phyloP scores from a whole-genome alignment of 2,329 filamentous ascomycete species.

The Sordariomycetes sp. region DNA sequence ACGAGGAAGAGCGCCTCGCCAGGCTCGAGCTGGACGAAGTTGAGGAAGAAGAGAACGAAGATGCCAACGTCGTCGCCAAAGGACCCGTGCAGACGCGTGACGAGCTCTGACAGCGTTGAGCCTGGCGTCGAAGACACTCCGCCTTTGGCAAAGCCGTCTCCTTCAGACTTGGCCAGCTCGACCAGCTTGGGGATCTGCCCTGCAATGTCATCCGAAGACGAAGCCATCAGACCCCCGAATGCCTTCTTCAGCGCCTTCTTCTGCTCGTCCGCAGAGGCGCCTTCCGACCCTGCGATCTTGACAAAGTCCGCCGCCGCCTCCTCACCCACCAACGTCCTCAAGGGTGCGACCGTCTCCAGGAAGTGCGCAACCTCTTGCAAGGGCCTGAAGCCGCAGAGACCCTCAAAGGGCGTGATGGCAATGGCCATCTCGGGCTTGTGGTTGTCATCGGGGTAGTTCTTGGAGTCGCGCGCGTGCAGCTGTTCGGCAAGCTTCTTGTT shows the following conservation, averaged over 20 bases:
- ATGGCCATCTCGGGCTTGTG: slow-evolving; percentile 99
- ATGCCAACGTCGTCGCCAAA: slow-evolving; percentile 88
- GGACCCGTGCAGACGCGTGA: slow-evolving; percentile 67
- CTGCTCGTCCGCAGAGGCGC: slow-evolving; percentile 47
- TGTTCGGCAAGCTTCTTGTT: slow-evolving; percentile 87
- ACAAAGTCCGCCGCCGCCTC: slow-evolving; percentile 47
- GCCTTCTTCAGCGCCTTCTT: slow-evolving; percentile 68
- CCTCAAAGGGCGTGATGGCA: slow-evolving; percentile 91
- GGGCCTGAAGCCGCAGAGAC: slow-evolving; percentile 90
- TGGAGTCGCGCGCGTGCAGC: slow-evolving; percentile 75
- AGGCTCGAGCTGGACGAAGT: slow-evolving; percentile 78
- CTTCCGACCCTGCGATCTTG: slow-evolving; percentile 33
- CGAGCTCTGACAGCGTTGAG: slow-evolving; percentile 65
- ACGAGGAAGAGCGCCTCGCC: slow-evolving; percentile 95
- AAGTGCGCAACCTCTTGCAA: slow-evolving; percentile 82
- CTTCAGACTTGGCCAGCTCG: slow-evolving; percentile 57
- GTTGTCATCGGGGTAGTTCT: slow-evolving; percentile 98
- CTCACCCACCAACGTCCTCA: slow-evolving; percentile 60
- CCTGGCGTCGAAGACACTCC: slow-evolving; percentile 61
- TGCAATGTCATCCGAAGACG: slow-evolving; percentile 47
- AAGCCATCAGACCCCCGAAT: slow-evolving; percentile 77
- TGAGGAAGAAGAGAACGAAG: slow-evolving; percentile 95
- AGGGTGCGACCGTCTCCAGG: slow-evolving; percentile 44
- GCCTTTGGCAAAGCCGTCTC: slow-evolving; percentile 63
- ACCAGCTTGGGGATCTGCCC: slow-evolving; percentile 60